Percentiles rank a stretch among this genome's conserved stretches.
phyloP scores from a whole-genome alignment of 306 rosid genomes.

The Glycine soja region DNA sequence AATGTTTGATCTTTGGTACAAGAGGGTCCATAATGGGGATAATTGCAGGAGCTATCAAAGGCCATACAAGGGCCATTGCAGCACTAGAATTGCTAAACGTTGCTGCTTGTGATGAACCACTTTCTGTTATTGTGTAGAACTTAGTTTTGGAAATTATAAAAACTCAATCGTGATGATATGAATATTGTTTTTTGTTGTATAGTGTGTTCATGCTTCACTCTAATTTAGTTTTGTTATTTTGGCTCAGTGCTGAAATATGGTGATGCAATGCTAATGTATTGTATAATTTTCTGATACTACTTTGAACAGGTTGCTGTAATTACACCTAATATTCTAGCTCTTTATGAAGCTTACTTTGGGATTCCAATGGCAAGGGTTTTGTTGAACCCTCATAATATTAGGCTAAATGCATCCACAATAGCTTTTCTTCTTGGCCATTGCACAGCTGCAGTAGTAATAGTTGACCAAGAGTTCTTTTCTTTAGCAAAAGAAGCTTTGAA shows the following conservation, averaged over 20 bases:
- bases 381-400: conserved; percentile 48
- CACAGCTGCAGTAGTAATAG: conserved; percentile 44
- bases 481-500: conserved; percentile 66
- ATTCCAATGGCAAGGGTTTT: conserved; percentile 54
- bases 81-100: too few species aligned
- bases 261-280: background rate
- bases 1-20: background rate
- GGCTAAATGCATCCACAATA: conserved; percentile 48
- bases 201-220: too few species aligned
- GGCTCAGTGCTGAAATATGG: too few species aligned
- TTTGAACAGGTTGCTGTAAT: conserved; percentile 79
- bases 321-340: conserved; percentile 91
- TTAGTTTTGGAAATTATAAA: background rate
- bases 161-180: background rate
- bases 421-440: conserved; percentile 52
- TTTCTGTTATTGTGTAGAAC: background rate
- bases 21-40: conserved; percentile 47
- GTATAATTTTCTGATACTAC: conserved; percentile 9
- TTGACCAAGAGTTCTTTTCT: conserved; percentile 50
- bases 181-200: too few species aligned
- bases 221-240: background rate
- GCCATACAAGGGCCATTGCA: conserved; percentile 40
- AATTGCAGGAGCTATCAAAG: conserved; percentile 39
- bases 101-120: too few species aligned
- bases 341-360: conserved; percentile 69